Evolutionary conservation across 345 rosid species (phyloP).

Genomic region (Hibiscus tridactylites): DNA sequence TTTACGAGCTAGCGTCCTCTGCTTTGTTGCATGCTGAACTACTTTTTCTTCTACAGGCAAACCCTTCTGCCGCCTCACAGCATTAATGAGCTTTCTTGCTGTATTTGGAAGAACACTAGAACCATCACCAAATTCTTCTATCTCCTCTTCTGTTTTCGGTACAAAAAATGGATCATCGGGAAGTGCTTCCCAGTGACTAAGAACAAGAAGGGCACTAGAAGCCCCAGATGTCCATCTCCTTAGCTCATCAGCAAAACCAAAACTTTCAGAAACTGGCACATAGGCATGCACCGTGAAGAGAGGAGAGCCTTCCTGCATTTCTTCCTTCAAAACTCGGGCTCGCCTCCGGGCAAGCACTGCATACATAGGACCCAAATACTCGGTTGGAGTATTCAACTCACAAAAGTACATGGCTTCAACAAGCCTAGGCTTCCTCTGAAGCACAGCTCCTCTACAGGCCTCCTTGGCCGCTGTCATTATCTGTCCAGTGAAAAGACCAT

Average conservation of each 20-base stretch:
- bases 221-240: constrained; percentile 83
- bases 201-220: constrained; percentile 76
- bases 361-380: constrained; percentile 67
- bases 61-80: constrained; percentile 70
- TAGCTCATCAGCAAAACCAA: constrained; percentile 83
- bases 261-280: constrained; percentile 80
- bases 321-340: constrained; percentile 81
- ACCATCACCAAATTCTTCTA: constrained; percentile 78
- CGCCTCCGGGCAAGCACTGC: constrained; percentile 73
- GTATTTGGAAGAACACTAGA: constrained; percentile 79
- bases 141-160: constrained; percentile 75
- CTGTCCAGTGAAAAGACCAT: constrained; percentile 68
- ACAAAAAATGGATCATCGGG: constrained; percentile 85
- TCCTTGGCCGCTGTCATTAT: constrained; percentile 80
- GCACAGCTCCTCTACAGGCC: constrained; percentile 72
- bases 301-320: constrained; percentile 86
- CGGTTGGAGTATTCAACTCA: constrained; percentile 70
- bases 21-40: constrained; percentile 79
- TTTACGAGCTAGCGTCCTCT: constrained; percentile 76
- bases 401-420: constrained; percentile 95
- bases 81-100: constrained; percentile 72
- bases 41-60: constrained; percentile 84
- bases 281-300: constrained; percentile 72
- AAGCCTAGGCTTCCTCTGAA: constrained; percentile 60
- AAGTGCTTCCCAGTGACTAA: constrained; percentile 87